phyloP scores from a whole-genome alignment of 2,329 filamentous ascomycete genomes.

The Beauveria asiatica region DNA sequence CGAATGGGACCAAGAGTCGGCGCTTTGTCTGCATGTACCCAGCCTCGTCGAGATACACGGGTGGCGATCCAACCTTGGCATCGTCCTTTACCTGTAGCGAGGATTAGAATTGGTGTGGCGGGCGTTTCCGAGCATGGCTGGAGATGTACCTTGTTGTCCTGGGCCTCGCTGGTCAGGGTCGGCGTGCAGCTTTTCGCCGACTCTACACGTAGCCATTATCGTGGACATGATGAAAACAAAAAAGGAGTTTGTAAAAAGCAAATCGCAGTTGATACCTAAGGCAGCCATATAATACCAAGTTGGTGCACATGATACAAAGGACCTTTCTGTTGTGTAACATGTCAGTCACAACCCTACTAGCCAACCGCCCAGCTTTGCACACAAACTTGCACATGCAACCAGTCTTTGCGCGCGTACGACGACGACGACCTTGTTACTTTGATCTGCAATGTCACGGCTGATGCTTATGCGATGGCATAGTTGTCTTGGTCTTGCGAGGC shows the following conservation, averaged over 20 bases:
- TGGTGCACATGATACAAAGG: too few relatives aligned
- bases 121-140: too few relatives aligned
- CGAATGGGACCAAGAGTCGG: background rate
- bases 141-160: too few relatives aligned
- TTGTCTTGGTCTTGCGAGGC: conserved; percentile 20
- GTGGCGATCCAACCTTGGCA: background rate
- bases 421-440: background rate
- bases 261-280: too few relatives aligned
- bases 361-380: background rate
- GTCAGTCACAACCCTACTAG: too few relatives aligned
- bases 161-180: too few relatives aligned
- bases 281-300: too few relatives aligned
- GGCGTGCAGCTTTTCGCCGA: too few relatives aligned
- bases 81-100: background rate
- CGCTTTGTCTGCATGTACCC: background rate
- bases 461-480: conserved; percentile 13
- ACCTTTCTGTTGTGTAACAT: too few relatives aligned
- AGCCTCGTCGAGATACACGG: background rate
- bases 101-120: background rate
- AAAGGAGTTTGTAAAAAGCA: too few relatives aligned
- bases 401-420: background rate
- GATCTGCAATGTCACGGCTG: background rate
- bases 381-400: background rate
- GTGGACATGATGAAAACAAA: too few relatives aligned
- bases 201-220: too few relatives aligned